Percentiles rank a stretch among this genome's conserved stretches.
Evolutionary conservation across 805 yeast species (phyloP).

Genomic region (Babjeviella inositovora): DNA sequence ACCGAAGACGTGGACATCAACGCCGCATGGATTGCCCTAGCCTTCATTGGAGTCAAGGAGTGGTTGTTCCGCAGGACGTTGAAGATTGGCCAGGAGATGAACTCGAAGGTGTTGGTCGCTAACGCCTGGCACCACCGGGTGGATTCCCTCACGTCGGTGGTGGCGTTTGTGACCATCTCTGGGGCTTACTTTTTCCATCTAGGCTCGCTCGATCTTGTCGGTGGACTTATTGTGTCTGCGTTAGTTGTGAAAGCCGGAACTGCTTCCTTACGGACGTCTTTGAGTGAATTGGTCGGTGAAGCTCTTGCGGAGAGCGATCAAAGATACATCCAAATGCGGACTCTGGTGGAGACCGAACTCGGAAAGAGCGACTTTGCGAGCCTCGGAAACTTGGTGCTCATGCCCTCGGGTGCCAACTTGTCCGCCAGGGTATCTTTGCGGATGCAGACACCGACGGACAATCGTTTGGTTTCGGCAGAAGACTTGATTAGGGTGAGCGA

Average conservation of each 20-base stretch:
- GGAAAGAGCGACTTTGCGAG: conserved; percentile 13
- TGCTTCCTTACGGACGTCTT: conserved; percentile 52
- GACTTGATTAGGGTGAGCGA: no score
- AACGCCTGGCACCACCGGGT: conserved; percentile 99
- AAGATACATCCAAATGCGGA: conserved; percentile 22
- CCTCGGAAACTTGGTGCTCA: conserved; percentile 22
- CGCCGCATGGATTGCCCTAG: conserved; percentile 95
- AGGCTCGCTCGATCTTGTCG: conserved; percentile 82
- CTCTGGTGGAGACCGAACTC: conserved; percentile 12
- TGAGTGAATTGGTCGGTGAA: conserved; percentile 66
- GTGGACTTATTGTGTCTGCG: conserved; percentile 76
- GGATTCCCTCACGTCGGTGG: conserved; percentile 82
- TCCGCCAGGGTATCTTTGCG: conserved; percentile 20
- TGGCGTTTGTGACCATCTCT: conserved; percentile 77
- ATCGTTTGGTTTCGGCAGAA: no score
- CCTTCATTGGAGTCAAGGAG: conserved; percentile 76
- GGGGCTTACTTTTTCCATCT: conserved; percentile 68
- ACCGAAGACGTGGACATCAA: conserved; percentile 49
- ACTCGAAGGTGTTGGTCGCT: conserved; percentile 83
- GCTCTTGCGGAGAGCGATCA: conserved; percentile 37
- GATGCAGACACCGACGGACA: no score
- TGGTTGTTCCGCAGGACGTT: conserved; percentile 75
- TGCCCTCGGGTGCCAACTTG: conserved; percentile 39
- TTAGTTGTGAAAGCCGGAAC: conserved; percentile 77
- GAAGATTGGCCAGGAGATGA: conserved; percentile 59